Evolutionary conservation across 2,329 filamentous ascomycete genomes (phyloP).

Genomic region (Aureobasidium sp.): DNA sequence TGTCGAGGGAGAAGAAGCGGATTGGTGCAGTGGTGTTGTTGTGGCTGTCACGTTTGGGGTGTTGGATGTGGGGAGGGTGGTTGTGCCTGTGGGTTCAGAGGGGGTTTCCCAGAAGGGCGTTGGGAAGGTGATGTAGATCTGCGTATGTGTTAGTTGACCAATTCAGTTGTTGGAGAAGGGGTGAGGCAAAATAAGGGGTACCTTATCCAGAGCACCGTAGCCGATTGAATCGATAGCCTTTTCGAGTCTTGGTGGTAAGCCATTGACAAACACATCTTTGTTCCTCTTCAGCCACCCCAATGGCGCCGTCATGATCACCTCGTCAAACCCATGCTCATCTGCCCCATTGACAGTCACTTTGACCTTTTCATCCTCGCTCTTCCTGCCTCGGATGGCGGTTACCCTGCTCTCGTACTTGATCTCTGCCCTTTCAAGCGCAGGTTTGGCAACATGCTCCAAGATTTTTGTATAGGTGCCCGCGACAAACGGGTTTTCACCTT

Average conservation of each 20-base stretch:
- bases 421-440: constrained; percentile 49
- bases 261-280: constrained; percentile 38
- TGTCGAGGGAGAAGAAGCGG: constrained; percentile 22
- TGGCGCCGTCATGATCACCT: constrained; percentile 47
- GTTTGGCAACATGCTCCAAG: constrained; percentile 52
- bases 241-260: constrained; percentile 36
- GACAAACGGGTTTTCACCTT: constrained; percentile 60
- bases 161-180: not conserved
- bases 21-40: constrained; percentile 31
- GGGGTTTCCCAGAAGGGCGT: constrained; percentile 23
- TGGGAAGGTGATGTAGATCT: constrained; percentile 55
- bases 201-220: constrained; percentile 20
- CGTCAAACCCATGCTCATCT: constrained; percentile 39
- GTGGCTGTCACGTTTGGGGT: constrained; percentile 33
- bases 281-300: constrained; percentile 49
- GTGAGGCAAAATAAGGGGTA: not conserved
- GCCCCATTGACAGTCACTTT: constrained; percentile 49
- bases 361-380: constrained; percentile 34
- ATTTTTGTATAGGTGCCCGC: constrained; percentile 55
- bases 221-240: constrained; percentile 38
- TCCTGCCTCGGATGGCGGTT: constrained; percentile 32
- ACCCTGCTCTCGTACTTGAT: constrained; percentile 47
- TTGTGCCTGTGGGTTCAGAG: not conserved
- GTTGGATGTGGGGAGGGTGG: constrained; percentile 24
- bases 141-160: not conserved